These are phyloP conservation scores for Pleurotus djamor DNA, from an alignment of 768 basidiomycete genomes.

Conservation along the genomic window DNA sequence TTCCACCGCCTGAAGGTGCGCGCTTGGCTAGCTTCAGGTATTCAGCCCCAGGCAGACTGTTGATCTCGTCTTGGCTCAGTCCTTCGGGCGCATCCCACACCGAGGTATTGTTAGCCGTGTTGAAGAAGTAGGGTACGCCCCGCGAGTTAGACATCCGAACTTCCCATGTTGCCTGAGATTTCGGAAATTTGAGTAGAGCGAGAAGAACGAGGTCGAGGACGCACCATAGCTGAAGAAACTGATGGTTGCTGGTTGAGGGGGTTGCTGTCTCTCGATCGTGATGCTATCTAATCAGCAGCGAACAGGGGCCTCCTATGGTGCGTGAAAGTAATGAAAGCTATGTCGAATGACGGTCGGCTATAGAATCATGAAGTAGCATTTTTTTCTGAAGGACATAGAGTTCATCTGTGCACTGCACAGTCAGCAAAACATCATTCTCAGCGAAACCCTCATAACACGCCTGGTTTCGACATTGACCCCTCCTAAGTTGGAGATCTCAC, in stretches of 20 bases:
- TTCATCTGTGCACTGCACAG: no score
- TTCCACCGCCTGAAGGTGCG: slow-evolving; percentile 15
- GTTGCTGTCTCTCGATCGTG: background rate
- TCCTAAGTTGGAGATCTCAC: background rate
- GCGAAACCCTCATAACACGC: background rate
- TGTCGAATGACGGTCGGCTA: no score
- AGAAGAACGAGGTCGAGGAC: background rate
- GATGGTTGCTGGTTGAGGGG: background rate
- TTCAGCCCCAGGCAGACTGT: slow-evolving; percentile 66
- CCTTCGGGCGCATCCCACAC: slow-evolving; percentile 75
- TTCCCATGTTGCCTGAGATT: slow-evolving; percentile 61
- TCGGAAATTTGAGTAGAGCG: background rate
- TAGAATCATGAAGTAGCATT: no score
- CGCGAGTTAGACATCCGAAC: slow-evolving; percentile 82
- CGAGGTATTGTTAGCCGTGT: slow-evolving; percentile 65
- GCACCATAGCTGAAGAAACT: background rate
- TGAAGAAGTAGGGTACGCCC: slow-evolving; percentile 86
- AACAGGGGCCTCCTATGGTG: background rate
- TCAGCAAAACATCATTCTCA: background rate
- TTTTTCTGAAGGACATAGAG: no score
- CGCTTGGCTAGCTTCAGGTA: slow-evolving; percentile 24
- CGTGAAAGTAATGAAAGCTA: no score
- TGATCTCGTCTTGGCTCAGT: slow-evolving; percentile 59
- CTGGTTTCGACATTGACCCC: background rate
- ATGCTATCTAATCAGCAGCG: background rate